Conservation (phyloP, 2,329 filamentous ascomycete genomes). For the Albophoma yamanashiensis region DNA sequence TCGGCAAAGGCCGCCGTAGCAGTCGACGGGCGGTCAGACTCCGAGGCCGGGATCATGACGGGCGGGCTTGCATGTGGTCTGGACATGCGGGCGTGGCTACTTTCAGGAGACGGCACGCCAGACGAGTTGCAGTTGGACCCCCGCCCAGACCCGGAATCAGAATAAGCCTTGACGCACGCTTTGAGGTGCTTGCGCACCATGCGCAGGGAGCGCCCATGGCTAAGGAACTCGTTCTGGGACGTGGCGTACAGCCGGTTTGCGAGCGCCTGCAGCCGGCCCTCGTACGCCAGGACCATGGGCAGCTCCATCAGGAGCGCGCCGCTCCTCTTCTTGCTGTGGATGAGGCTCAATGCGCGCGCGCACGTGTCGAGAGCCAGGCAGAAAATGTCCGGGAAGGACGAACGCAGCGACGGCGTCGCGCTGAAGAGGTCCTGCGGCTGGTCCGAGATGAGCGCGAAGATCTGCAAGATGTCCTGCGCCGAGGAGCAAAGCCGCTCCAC, state of each 20-base stretch:
- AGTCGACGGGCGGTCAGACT: constrained; percentile 7
- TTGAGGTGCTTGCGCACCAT: constrained; percentile 18
- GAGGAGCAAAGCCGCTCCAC: constrained; percentile 17
- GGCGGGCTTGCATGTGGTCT: constrained; percentile 9
- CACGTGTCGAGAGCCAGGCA: constrained; percentile 20
- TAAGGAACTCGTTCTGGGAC: constrained; percentile 17
- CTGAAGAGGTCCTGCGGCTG: constrained; percentile 11
- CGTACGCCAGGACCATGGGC: constrained; percentile 11
- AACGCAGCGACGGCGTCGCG: constrained; percentile 9
- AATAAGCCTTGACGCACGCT: constrained; percentile 12
- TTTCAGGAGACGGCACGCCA: constrained; percentile 6
- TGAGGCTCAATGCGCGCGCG: constrained; percentile 15
- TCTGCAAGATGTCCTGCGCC: constrained; percentile 16
- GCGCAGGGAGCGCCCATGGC: constrained; percentile 12
- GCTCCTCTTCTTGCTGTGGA: constrained; percentile 10
- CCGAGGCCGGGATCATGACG: background rate
- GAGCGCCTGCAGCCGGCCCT: constrained; percentile 12
- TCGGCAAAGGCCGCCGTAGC: constrained; percentile 6
- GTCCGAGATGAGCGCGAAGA: constrained; percentile 10
- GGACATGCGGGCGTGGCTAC: constrained; percentile 4
- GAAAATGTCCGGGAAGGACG: constrained; percentile 16
- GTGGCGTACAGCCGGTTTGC: constrained; percentile 14
- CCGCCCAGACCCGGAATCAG: constrained; percentile 1
- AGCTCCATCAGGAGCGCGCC: constrained; percentile 8
- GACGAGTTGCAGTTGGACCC: constrained; percentile 9